Evolutionary conservation across 306 rosid species (phyloP).

Genomic region (Notholithocarpus densiflorus): DNA sequence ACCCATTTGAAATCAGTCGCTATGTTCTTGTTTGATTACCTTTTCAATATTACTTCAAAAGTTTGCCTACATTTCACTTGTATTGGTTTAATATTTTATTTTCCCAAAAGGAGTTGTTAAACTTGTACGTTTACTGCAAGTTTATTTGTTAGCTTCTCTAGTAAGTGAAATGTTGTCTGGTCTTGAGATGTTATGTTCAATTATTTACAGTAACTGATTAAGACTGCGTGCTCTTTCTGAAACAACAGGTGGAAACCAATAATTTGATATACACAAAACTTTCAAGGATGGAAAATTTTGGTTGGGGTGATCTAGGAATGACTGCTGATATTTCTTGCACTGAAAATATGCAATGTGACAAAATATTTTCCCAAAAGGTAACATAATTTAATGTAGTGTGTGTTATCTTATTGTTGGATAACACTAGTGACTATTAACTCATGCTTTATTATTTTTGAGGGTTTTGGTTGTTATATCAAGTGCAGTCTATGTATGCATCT

Average conservation of each 20-base stretch:
- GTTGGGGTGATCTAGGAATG: slow-evolving; percentile 65
- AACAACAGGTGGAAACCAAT: slow-evolving; percentile 44
- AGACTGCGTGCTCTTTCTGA: background rate
- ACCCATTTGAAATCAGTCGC: background rate
- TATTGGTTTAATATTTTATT: background rate
- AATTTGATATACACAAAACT: slow-evolving; percentile 38
- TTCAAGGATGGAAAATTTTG: slow-evolving; percentile 55
- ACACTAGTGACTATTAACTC: background rate
- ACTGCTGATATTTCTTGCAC: slow-evolving; percentile 20
- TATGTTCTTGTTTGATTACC: background rate
- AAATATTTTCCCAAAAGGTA: too few species aligned
- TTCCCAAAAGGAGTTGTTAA: background rate
- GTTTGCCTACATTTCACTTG: background rate
- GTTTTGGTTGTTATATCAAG: slow-evolving; percentile 4
- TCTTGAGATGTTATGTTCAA: background rate
- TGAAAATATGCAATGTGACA: slow-evolving; percentile 36
- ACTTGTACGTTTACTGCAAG: background rate
- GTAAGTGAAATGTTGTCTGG: background rate
- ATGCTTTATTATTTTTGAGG: background rate
- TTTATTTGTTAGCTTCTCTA: background rate
- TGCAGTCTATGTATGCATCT: background rate
- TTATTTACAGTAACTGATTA: background rate
- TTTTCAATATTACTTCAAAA: background rate
- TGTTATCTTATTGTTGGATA: background rate
- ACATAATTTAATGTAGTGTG: background rate